phyloP scores from a whole-genome alignment of 1,284 basidiomycete species.

The Tetrapyrgos nigripes region DNA sequence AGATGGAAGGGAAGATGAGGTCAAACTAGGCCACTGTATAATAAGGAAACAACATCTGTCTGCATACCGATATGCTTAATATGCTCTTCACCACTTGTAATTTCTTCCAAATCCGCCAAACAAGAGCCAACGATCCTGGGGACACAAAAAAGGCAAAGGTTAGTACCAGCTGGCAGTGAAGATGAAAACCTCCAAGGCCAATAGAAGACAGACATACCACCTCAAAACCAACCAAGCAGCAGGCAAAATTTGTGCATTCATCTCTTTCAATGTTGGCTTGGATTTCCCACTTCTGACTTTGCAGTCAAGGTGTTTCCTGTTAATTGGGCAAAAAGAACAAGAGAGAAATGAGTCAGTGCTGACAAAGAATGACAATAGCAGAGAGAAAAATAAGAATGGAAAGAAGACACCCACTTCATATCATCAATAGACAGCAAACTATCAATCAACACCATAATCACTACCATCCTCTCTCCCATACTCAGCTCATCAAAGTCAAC shows the following conservation, averaged over 20 bases:
- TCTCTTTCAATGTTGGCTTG: conserved; percentile 55
- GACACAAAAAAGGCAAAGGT: not conserved
- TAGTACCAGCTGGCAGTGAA: not conserved
- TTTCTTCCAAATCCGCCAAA: conserved; percentile 68
- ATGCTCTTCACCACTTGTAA: conserved; percentile 52
- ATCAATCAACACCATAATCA: conserved; percentile 50
- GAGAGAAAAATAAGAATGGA: not conserved
- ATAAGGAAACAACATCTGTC: not conserved
- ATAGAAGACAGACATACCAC: conserved; percentile 54
- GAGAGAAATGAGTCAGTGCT: too few species aligned
- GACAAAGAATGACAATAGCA: too few species aligned
- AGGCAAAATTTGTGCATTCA: conserved; percentile 51
- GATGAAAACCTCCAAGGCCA: not conserved
- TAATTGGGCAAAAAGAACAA: too few species aligned
- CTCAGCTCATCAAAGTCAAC: conserved; percentile 57
- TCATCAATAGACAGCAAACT: conserved; percentile 57
- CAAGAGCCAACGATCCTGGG: conserved; percentile 74
- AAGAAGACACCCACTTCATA: conserved; percentile 47
- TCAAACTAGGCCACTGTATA: conserved; percentile 1
- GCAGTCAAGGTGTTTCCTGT: conserved; percentile 52
- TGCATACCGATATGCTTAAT: conserved; percentile 56
- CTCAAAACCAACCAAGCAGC: conserved; percentile 67
- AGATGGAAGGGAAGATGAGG: not conserved
- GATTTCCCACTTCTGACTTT: conserved; percentile 52
- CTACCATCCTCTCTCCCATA: conserved; percentile 49